Conservation (phyloP, 1,139 yeast genomes). For the Candida sp. region DNA sequence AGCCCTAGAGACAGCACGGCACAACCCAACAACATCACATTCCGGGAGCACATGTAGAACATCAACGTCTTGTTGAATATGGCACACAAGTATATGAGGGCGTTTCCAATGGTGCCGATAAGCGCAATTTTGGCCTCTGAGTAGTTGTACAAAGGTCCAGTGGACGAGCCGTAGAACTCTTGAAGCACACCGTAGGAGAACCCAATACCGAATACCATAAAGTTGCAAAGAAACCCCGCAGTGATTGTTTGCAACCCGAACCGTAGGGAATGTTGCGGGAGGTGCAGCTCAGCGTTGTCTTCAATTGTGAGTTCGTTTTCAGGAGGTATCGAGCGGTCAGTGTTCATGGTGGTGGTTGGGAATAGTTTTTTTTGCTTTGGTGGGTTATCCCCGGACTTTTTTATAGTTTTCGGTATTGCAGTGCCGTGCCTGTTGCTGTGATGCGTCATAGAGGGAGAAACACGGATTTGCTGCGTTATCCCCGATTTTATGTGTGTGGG, state of each 20-base stretch:
- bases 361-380: no score
- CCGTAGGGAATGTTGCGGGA: not conserved
- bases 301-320: not conserved
- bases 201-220: conserved; percentile 36
- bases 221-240: conserved; percentile 36
- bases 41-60: conserved; percentile 20
- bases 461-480: not conserved
- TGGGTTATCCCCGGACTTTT: no score
- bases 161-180: conserved; percentile 29
- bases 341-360: not conserved
- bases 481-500: not conserved
- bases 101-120: conserved; percentile 31
- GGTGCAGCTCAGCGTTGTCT: not conserved
- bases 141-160: conserved; percentile 27
- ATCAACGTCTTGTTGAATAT: conserved; percentile 26
- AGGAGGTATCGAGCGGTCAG: not conserved
- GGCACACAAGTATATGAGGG: conserved; percentile 30
- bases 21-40: conserved; percentile 29
- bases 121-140: conserved; percentile 31
- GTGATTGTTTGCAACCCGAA: conserved; percentile 16
- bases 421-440: not conserved
- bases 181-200: conserved; percentile 41
- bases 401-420: not conserved
- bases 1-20: conserved; percentile 30
- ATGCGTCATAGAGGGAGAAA: not conserved